Percentiles rank a stretch among this genome's conserved stretches.
Evolutionary conservation across 1,284 basidiomycete genomes (phyloP).

Genomic region (Heterobasidion parviporum): DNA sequence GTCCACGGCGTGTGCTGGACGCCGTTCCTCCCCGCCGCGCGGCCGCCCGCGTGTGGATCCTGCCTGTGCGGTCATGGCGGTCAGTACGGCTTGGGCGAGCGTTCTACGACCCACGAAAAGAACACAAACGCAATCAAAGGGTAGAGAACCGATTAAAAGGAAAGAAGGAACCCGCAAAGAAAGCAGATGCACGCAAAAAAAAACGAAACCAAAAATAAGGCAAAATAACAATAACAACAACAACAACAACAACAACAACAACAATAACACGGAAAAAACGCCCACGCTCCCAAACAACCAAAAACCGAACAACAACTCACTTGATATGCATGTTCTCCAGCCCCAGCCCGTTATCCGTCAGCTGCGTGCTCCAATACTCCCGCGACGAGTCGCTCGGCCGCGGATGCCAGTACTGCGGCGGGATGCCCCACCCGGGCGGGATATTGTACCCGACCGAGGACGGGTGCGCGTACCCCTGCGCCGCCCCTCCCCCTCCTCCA

Average conservation of each 20-base stretch:
- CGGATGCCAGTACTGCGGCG: conserved; percentile 37
- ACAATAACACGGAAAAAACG: no score
- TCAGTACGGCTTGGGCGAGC: no score
- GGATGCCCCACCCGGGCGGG: conserved; percentile 14
- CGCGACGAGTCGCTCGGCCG: conserved; percentile 53
- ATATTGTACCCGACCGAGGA: conserved; percentile 13
- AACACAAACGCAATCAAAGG: no score
- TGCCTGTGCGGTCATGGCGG: conserved; percentile 12
- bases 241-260: no score
- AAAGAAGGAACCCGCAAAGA: no score
- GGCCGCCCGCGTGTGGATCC: conserved; percentile 8
- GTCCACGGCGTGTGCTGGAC: conserved; percentile 28
- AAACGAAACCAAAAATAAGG: no score
- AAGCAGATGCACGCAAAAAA: no score
- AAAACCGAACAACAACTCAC: no score
- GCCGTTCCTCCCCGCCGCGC: conserved; percentile 14
- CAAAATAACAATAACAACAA: no score
- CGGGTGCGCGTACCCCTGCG: conserved; percentile 21
- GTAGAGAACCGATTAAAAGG: no score
- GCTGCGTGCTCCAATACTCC: conserved; percentile 48
- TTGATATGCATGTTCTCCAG: conserved; percentile 57
- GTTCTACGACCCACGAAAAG: no score
- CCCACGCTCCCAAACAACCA: no score
- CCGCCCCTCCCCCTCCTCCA: neutral
- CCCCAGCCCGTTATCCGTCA: conserved; percentile 56